phyloP scores from a whole-genome alignment of 2,329 filamentous ascomycete species.

The Penicillium sp. region DNA sequence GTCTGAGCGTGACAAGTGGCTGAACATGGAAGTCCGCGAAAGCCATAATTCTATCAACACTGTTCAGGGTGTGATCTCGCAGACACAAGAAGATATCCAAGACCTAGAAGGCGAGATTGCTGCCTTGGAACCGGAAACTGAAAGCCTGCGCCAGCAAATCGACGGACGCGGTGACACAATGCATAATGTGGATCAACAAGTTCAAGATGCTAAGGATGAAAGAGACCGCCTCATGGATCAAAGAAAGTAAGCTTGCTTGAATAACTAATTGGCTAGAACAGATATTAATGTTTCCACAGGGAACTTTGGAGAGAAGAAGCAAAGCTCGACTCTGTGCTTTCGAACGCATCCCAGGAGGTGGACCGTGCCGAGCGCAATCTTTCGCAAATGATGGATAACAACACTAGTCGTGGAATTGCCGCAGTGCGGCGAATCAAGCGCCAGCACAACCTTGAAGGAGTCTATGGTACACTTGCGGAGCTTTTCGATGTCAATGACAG shows the following conservation, averaged over 20 bases:
- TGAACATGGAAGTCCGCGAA: conserved; percentile 71
- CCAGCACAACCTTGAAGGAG: conserved; percentile 69
- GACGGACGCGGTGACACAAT: conserved; percentile 71
- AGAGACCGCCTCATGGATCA: conserved; percentile 75
- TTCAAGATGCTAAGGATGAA: conserved; percentile 67
- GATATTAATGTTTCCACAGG: conserved; percentile 20
- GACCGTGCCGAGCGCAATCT: conserved; percentile 68
- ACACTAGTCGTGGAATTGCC: conserved; percentile 77
- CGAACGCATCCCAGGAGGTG: conserved; percentile 66
- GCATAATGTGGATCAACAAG: conserved; percentile 61
- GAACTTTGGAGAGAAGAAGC: conserved; percentile 81
- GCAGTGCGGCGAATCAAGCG: conserved; percentile 74
- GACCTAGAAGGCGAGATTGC: conserved; percentile 63
- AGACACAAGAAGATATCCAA: conserved; percentile 72
- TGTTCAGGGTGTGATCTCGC: conserved; percentile 74
- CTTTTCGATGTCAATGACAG: conserved; percentile 76
- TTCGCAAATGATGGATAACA: conserved; percentile 77
- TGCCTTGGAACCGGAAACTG: conserved; percentile 63
- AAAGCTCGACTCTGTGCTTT: conserved; percentile 68
- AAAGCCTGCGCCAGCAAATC: conserved; percentile 60
- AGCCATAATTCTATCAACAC: conserved; percentile 66
- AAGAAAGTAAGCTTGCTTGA: conserved; percentile 51
- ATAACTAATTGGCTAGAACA: background rate
- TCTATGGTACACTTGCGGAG: conserved; percentile 87
- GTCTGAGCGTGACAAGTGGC: conserved; percentile 73